phyloP scores from a whole-genome alignment of 805 yeast species.

The Yarrowia sp. region DNA sequence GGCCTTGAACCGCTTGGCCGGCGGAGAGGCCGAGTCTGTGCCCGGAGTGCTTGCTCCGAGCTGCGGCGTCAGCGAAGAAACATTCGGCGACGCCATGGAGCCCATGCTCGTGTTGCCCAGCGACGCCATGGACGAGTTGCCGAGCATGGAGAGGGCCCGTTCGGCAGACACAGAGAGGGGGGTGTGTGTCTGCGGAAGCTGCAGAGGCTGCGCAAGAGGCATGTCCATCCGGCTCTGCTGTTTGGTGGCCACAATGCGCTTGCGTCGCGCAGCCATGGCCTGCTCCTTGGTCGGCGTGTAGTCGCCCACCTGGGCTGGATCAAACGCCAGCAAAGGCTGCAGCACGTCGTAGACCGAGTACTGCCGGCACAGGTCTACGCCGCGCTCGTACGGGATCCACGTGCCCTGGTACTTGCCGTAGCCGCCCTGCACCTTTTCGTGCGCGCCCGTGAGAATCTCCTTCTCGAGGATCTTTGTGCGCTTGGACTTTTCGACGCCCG shows the following conservation, averaged over 20 bases:
- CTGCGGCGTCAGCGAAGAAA: background rate
- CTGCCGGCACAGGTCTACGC: constrained; percentile 57
- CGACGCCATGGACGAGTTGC: background rate
- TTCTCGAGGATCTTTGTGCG: constrained; percentile 62
- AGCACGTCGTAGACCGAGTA: constrained; percentile 56
- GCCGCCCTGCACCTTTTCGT: constrained; percentile 72
- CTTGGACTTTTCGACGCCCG: constrained; percentile 63
- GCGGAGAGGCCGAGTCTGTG: constrained; percentile 8
- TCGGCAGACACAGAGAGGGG: constrained; percentile 33
- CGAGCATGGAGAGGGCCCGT: constrained; percentile 32
- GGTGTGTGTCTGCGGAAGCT: constrained; percentile 28
- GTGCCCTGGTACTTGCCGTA: constrained; percentile 75
- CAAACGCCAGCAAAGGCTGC: constrained; percentile 50
- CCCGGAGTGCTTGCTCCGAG: background rate
- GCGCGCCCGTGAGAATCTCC: constrained; percentile 61
- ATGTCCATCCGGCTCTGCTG: constrained; percentile 31
- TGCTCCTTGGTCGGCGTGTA: constrained; percentile 51
- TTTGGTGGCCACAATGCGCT: constrained; percentile 25
- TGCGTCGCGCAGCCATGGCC: constrained; percentile 44
- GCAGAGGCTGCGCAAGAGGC: constrained; percentile 30
- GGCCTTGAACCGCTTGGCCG: constrained; percentile 12
- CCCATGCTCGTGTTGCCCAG: background rate
- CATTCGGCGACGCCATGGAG: background rate
- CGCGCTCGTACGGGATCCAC: constrained; percentile 65
- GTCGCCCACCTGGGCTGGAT: constrained; percentile 40